These are phyloP conservation scores for Fusarium coffeatum DNA, from an alignment of 2,329 filamentous ascomycete species.

Conservation along the genomic window DNA sequence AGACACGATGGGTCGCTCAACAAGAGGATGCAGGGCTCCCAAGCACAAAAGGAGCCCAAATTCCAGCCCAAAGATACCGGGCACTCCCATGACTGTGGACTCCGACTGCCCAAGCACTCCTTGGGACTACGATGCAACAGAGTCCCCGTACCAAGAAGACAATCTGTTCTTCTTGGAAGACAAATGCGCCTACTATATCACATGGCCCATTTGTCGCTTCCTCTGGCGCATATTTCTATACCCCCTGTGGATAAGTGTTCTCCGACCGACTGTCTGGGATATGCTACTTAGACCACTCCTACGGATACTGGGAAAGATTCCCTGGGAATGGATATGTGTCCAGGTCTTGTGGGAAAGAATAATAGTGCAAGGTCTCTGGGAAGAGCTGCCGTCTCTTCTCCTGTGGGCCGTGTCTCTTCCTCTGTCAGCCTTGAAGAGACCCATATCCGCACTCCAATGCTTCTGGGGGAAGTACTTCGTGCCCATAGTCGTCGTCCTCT, in stretches of 20 bases:
- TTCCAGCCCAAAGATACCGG: neutral
- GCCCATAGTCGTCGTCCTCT: neutral
- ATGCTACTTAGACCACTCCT: neutral
- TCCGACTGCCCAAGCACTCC: neutral
- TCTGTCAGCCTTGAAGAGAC: neutral
- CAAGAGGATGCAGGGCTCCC: neutral
- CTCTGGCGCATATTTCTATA: neutral
- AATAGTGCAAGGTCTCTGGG: neutral
- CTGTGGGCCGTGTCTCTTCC: neutral
- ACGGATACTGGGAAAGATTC: neutral
- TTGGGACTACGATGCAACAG: neutral
- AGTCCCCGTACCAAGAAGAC: neutral
- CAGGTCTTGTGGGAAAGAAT: neutral
- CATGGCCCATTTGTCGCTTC: neutral
- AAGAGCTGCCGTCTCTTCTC: neutral
- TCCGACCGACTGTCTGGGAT: neutral
- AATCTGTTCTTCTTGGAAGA: neutral
- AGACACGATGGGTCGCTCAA: neutral
- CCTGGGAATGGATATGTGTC: neutral
- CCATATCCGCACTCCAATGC: neutral
- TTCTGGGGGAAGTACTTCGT: neutral
- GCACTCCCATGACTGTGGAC: neutral
- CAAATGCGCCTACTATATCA: neutral
- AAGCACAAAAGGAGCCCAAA: neutral
- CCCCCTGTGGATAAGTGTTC: neutral